Evolutionary conservation across 306 rosid species (phyloP).

Genomic region (Prunus campanulata): DNA sequence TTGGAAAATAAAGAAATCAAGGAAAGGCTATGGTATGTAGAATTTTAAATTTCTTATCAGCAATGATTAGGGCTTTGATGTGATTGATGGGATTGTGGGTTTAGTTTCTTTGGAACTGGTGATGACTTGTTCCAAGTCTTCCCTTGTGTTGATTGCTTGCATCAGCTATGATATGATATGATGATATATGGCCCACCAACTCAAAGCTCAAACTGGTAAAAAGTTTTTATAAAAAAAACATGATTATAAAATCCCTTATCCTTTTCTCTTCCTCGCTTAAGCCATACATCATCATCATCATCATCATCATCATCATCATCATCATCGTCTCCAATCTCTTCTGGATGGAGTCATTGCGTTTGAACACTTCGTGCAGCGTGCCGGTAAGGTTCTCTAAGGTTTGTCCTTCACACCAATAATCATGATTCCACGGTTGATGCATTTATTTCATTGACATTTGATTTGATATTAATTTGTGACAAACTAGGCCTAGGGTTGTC

Average conservation of each 20-base stretch:
- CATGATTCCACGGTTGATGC: background rate
- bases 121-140: background rate
- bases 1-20: too few relatives aligned
- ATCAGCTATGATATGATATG: conserved; percentile 5
- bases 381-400: background rate
- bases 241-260: background rate
- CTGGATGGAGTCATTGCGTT: too few relatives aligned
- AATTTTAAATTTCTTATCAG: conserved; percentile 38
- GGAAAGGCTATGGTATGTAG: background rate
- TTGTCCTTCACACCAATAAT: conserved; percentile 1
- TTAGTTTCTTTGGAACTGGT: conserved; percentile 11
- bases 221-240: background rate
- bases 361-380: background rate
- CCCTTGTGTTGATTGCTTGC: conserved; percentile 17
- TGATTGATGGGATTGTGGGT: conserved; percentile 35
- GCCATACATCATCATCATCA: conserved; percentile 46
- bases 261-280: conserved; percentile 25
- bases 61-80: conserved; percentile 59
- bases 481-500: too few relatives aligned
- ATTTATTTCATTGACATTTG: background rate
- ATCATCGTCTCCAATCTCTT: background rate
- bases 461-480: too few relatives aligned
- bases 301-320: conserved; percentile 64
- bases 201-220: background rate
- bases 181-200: conserved; percentile 4